phyloP scores from a whole-genome alignment of 768 basidiomycete species.

The Tulasnella sp. region DNA sequence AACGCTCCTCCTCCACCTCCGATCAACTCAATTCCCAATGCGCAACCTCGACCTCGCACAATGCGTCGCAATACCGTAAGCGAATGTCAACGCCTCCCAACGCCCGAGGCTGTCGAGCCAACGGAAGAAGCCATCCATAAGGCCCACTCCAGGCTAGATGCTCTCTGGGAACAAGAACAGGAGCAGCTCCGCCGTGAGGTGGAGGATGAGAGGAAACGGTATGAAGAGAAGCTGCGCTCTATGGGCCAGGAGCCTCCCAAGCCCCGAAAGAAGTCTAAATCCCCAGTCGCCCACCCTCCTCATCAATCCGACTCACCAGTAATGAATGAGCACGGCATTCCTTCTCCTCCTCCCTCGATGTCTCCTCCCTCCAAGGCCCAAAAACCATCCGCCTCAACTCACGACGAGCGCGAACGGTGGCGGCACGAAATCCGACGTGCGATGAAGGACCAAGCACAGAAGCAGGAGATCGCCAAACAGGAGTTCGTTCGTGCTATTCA shows the following conservation, averaged over 20 bases:
- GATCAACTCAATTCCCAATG: not conserved
- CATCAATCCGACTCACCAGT: slow-evolving; percentile 9
- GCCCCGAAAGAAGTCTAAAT: slow-evolving; percentile 8
- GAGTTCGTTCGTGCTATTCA: not conserved
- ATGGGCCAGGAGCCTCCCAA: not conserved
- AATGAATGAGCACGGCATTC: slow-evolving; percentile 13
- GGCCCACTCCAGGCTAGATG: not conserved
- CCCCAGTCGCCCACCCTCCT: slow-evolving; percentile 4
- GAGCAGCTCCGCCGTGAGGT: not conserved
- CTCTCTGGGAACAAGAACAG: slow-evolving; percentile 15
- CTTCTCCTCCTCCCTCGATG: slow-evolving; percentile 8
- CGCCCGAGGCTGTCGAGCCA: not conserved
- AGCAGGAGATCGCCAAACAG: slow-evolving; percentile 1
- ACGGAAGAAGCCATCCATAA: slow-evolving; percentile 7
- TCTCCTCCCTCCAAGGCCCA: slow-evolving; percentile 5
- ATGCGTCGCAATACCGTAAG: slow-evolving; percentile 11
- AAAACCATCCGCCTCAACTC: not conserved
- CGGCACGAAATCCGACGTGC: slow-evolving; percentile 12
- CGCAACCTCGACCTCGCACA: not conserved
- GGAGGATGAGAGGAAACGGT: slow-evolving; percentile 1
- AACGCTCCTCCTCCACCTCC: not conserved
- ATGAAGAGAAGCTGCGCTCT: slow-evolving; percentile 1
- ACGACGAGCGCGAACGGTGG: slow-evolving; percentile 15
- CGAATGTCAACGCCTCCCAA: slow-evolving; percentile 5
- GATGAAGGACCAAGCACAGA: slow-evolving; percentile 3